Percentiles rank a stretch among this genome's conserved stretches.
phyloP scores from a whole-genome alignment of 2,329 filamentous ascomycete genomes.

The Hypoxylon sp. region DNA sequence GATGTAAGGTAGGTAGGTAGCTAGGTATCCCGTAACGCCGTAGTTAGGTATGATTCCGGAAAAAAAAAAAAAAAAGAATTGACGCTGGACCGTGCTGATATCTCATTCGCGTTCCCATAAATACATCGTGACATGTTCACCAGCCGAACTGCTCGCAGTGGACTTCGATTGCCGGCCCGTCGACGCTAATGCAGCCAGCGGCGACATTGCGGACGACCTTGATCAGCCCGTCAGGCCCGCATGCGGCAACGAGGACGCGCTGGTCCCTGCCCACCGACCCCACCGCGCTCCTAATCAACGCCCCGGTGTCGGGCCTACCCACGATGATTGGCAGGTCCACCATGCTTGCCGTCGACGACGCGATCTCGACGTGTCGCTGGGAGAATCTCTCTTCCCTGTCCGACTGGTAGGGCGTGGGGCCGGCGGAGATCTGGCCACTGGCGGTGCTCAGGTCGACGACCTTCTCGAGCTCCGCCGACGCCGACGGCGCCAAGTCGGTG shows the following conservation, averaged over 20 bases:
- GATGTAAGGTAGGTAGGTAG: no score
- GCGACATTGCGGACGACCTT: conserved; percentile 58
- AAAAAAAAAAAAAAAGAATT: no score
- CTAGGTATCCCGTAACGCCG: conserved; percentile 32
- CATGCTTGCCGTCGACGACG: conserved; percentile 32
- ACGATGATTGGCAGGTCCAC: conserved; percentile 49
- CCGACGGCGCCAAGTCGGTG: conserved; percentile 21
- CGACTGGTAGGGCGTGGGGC: conserved; percentile 35
- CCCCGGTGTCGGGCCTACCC: conserved; percentile 57
- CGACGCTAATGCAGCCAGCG: conserved; percentile 57
- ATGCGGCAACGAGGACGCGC: conserved; percentile 60
- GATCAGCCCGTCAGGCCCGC: conserved; percentile 61
- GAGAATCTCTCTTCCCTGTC: conserved; percentile 40
- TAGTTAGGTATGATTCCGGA: background rate
- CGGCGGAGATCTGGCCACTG: conserved; percentile 35
- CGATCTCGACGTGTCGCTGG: conserved; percentile 15
- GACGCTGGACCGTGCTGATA: conserved; percentile 9
- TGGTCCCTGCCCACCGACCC: conserved; percentile 50
- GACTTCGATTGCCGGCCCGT: conserved; percentile 62
- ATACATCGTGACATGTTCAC: conserved; percentile 44
- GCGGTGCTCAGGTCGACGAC: conserved; percentile 18
- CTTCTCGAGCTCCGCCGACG: conserved; percentile 34
- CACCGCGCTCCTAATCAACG: conserved; percentile 55
- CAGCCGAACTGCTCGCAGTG: conserved; percentile 64
- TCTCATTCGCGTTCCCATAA: conserved; percentile 6